These are phyloP conservation scores for Scytalidium lignicola DNA, from an alignment of 2,329 filamentous ascomycete species.

Conservation along the genomic window DNA sequence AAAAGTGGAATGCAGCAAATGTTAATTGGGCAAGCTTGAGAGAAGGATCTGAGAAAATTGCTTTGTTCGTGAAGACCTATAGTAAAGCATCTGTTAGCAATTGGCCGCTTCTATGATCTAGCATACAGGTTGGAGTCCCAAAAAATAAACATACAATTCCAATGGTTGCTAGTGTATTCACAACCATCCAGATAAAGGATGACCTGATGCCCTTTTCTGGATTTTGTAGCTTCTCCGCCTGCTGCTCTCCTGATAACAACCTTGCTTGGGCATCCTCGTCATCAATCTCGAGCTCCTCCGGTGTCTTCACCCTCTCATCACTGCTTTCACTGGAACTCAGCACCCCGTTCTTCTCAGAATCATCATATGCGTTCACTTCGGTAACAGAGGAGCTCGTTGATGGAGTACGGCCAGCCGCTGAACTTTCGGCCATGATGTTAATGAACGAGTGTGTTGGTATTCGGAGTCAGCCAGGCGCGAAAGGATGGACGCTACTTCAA, in stretches of 20 bases:
- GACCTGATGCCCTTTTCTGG: constrained; percentile 15
- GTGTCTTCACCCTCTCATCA: constrained; percentile 19
- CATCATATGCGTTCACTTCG: constrained; percentile 21
- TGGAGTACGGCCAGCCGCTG: constrained; percentile 14
- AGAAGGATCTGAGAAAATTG: constrained; percentile 59
- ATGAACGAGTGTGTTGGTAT: background rate
- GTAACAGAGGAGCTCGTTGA: constrained; percentile 23
- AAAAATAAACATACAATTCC: constrained; percentile 47
- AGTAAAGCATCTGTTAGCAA: constrained; percentile 1
- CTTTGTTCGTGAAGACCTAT: constrained; percentile 66
- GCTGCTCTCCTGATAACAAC: constrained; percentile 31
- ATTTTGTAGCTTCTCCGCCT: constrained; percentile 24
- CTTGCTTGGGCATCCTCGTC: constrained; percentile 37
- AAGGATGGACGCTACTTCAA: background rate
- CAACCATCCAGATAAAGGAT: constrained; percentile 49
- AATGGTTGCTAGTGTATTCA: constrained; percentile 59
- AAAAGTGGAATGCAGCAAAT: constrained; percentile 66
- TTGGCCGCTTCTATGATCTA: constrained; percentile 6
- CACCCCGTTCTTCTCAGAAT: constrained; percentile 18
- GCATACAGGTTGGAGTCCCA: background rate
- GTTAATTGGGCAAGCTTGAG: constrained; percentile 58
- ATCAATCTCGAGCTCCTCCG: constrained; percentile 32
- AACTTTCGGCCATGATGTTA: constrained; percentile 19
- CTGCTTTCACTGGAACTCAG: constrained; percentile 14
- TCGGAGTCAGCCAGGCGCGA: background rate